These are phyloP conservation scores for rapeseed (Brassica napus) DNA, from an alignment of 345 rosid species.

Conservation along the genomic window DNA sequence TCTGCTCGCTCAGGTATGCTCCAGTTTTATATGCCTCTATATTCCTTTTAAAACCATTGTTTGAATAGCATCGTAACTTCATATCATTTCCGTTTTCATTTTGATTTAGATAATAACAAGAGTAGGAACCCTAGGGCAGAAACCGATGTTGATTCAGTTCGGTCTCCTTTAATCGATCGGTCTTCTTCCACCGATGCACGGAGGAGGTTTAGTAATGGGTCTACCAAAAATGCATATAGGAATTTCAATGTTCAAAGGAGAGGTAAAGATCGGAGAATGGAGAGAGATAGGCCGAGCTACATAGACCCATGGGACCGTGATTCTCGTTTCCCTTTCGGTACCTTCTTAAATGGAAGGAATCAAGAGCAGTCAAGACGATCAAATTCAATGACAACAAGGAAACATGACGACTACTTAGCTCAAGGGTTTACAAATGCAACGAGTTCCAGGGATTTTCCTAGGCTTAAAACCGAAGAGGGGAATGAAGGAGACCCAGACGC, in stretches of 20 bases:
- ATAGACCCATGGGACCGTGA: conserved; percentile 51
- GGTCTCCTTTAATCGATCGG: conserved; percentile 55
- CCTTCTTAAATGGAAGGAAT: conserved; percentile 41
- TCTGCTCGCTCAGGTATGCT: conserved; percentile 60
- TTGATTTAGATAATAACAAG: conserved; percentile 51
- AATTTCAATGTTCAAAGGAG: conserved; percentile 71
- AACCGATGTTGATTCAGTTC: neutral
- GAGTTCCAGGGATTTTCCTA: neutral
- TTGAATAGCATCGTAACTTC: conserved; percentile 18
- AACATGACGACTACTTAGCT: conserved; percentile 44
- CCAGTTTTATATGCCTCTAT: neutral
- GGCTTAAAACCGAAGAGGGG: neutral
- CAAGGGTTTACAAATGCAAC: conserved; percentile 40
- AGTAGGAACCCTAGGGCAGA: conserved; percentile 55
- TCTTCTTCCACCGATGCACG: conserved; percentile 64
- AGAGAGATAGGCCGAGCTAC: conserved; percentile 25
- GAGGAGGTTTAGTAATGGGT: conserved; percentile 67
- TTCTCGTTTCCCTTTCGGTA: conserved; percentile 43
- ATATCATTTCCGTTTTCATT: neutral
- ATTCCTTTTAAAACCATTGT: neutral
- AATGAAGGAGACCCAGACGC: conserved; percentile 44
- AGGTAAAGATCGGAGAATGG: conserved; percentile 65
- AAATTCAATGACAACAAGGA: conserved; percentile 51
- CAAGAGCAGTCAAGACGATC: conserved; percentile 59
- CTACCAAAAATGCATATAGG: conserved; percentile 72